A percentile compares a stretch with the other conserved stretches of the same genome.
Evolutionary conservation across 1,139 yeast species (phyloP).

Genomic region (Casaregolazyma lundiana): DNA sequence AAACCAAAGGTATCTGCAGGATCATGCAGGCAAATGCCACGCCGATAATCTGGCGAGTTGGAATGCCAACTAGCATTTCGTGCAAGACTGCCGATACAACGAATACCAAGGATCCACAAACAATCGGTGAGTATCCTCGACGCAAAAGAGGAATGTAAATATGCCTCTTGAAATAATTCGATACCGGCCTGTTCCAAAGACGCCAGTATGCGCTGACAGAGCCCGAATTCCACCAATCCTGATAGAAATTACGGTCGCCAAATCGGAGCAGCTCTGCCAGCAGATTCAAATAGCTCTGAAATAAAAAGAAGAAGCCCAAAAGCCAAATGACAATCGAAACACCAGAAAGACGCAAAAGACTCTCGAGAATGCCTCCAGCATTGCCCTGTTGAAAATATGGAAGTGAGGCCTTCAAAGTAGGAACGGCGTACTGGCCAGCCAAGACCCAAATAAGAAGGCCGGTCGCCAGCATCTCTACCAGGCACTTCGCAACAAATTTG

Average conservation of each 20-base stretch:
- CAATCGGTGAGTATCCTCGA: constrained; percentile 30
- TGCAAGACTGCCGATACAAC: constrained; percentile 42
- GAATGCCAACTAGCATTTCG: constrained; percentile 44
- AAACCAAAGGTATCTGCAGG: constrained; percentile 39
- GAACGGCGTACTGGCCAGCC: constrained; percentile 40
- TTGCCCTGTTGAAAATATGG: constrained; percentile 26
- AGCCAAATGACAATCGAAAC: constrained; percentile 42
- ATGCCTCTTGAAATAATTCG: constrained; percentile 58
- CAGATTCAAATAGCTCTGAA: constrained; percentile 47
- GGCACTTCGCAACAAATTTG: constrained; percentile 33
- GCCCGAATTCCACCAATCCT: constrained; percentile 73
- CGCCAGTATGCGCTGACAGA: constrained; percentile 64
- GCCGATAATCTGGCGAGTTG: constrained; percentile 44
- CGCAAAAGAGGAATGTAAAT: constrained; percentile 44
- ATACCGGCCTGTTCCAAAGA: constrained; percentile 64
- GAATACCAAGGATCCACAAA: constrained; percentile 36
- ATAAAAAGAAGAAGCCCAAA: constrained; percentile 38
- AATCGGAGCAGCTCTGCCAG: constrained; percentile 58
- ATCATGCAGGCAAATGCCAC: constrained; percentile 43
- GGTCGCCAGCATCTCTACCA: constrained; percentile 34
- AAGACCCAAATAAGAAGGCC: constrained; percentile 35
- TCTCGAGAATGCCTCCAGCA: constrained; percentile 33
- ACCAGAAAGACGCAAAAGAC: constrained; percentile 37
- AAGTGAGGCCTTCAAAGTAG: constrained; percentile 38
- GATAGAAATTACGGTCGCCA: constrained; percentile 67